Evolutionary conservation across 495 filamentous ascomycete genomes (phyloP), one percentile per base, ranked within the genome.

Genomic region (Aspergillus olivimuriae): DNA sequence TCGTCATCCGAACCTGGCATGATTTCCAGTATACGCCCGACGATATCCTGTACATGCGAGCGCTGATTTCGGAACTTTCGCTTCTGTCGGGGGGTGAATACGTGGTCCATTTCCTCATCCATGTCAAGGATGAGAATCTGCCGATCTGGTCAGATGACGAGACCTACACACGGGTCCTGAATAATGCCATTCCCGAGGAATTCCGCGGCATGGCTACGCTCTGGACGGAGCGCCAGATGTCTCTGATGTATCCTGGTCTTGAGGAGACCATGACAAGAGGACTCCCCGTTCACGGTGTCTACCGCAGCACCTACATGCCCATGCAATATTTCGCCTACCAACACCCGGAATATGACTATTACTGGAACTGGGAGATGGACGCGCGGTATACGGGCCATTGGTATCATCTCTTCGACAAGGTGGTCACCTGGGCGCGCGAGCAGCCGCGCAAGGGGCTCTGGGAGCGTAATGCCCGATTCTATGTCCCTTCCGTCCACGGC

Each of bases 321-420:
- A 79, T 97, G 69, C 92, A 96, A 56, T 83, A 86, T 61, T 98
- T 95, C 55, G 84, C 91, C 12, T 79, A 87, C 50, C 76, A 80
- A 31, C 92, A 98, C 60, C 86, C 87, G 0, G 90, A 96, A 57
- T 98, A 92, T 57, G 94, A 97, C 44, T 87, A 82, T 64, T 86
- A 91, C 65, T 98, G 92, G 92, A 89, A 98, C 55, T 96, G 90
- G 89, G 92, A 98, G 65, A 94, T 97, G 84, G 92, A 98, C 56
- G 81, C 88, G 26, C 83, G 92, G 3, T 95, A 95, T 61, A 95
- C 85, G 0, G 94, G 92, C n/a, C 90, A 98, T 62, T 94, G 84
- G 74, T 92, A 94, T 61, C 84, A 95, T 51, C 70, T 97, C 18
- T 86, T 97, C 56, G 75, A 82, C 52, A 81, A 82, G 54, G 66